Evolutionary conservation across 2,329 filamentous ascomycete species (phyloP), one percentile per base, ranked within the genome.

Genomic region (Cladosporium sp.): DNA sequence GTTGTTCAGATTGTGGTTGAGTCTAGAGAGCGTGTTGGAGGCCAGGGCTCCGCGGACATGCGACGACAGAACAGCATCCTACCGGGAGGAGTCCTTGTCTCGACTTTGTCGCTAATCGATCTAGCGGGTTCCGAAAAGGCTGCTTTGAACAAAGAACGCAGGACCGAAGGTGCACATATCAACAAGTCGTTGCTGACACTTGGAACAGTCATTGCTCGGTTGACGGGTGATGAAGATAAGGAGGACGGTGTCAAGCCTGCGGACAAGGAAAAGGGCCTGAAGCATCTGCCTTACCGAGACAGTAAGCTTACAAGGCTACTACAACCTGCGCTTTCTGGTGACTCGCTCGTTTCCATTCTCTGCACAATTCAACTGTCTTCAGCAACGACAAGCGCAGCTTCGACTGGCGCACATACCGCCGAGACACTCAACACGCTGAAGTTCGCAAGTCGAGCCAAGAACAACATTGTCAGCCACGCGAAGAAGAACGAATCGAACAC

Each of bases 1-100:
- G 95, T 99, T 23, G 95, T 99, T 43, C 95, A 99, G 78, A 99
- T 99, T 71, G 94, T 99, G 2, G 95, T 99, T 14, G 95, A 99
- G 78, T 97, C 93, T 76, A 87, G 95, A 77, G 94, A 97, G 78
- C 90, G 95, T 56, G 87, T 89, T 49, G 76, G 77, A 28, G 77
- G 79, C 26, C 71, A 75, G 54, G 71, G 70, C 46, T 87, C 89
- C 18, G 73, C 72, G 46, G 85, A 82, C 73, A 91, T 91, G 75
- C 86, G 91, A 58, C 85, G 89, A 1, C 89, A 84, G 4, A 73
- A 76, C 64, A 70, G 68, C 34, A 82, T 95, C 53, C 77, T 87
- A 25, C 93, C 94, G 0, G 94, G 94, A 59, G 95, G 95, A 66
- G 95, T 99, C 6, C 89, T 95, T 59, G 95, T 99, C 5, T 98